Base-by-base conservation (phyloP, 495 filamentous ascomycete genomes). In the Xylaria flabelliformis region DNA sequence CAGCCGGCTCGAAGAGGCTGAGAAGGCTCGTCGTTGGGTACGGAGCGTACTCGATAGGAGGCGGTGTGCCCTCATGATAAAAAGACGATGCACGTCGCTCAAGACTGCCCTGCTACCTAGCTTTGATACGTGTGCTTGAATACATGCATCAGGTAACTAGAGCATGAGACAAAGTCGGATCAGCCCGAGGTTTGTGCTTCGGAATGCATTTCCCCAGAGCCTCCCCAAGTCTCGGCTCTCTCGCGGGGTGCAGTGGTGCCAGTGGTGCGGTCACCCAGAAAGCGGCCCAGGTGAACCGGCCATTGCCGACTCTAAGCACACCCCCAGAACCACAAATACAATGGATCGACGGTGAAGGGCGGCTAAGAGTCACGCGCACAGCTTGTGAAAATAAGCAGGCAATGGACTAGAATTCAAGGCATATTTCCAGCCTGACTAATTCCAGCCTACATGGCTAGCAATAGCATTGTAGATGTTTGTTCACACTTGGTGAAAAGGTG, bases 11-110 rank as follows among this genome's bases (percentile, higher is more conserved):
- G 82, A 36, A 6, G 88, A 87, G 0, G 81, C 84, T 34, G 91
- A 90, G 73, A 93, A 93, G 46, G 80, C 75, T 73, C 90, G 82
- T 55, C 77, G 74, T 72, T 82, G 82, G 51, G 71, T 73, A 70
- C 58, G 71, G 44, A 72, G 71, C 9, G 78, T 72, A 74, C 69
- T 75, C 58, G 77, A 79, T 72, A 77, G 59, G 44, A 79, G 74
- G 6, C 70, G 64, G n/a, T 72, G 66, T n/a, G 74, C 61, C 66
- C 72, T 82, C 84, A 84, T 83, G 15, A 39, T 77, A 67, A 39
- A 29, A 65, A 29, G 50, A 42, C 12, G 24, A 72, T 29, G 65
- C 41, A 61, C 61, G 53, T 24, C 34, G 53, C 58, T 62, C 67
- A 17, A 36, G 24, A 56, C 59, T 26, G 69, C 17, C 29, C 21